Evolutionary conservation across 495 filamentous ascomycete species (phyloP).

Genomic region (Pseudoneurospora amorphoporcata): DNA sequence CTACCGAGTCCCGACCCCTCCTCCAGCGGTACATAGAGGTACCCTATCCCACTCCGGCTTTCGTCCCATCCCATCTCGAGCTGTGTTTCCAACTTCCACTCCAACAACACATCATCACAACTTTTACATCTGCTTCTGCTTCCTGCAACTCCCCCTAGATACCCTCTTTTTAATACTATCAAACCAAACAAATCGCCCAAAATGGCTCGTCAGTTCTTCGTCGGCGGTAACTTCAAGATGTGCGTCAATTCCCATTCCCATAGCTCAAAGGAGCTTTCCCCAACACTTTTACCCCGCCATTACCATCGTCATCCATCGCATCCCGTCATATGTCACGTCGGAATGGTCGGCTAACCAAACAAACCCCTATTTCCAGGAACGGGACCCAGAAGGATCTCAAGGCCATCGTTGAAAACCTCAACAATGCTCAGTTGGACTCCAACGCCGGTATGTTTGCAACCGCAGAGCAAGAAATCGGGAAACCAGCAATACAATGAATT

Average conservation of each 20-base stretch:
- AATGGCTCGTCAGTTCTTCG: conserved; percentile 97
- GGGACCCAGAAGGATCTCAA: conserved; percentile 78
- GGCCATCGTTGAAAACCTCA: conserved; percentile 78
- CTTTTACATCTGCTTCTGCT: not conserved
- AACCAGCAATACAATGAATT: not conserved
- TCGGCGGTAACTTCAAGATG: conserved; percentile 99
- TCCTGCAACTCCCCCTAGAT: not conserved
- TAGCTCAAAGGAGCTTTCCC: not conserved
- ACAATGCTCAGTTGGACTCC: conserved; percentile 61
- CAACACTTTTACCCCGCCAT: conserved; percentile 22
- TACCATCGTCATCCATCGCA: not conserved
- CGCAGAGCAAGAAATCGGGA: not conserved
- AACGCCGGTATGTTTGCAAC: conserved; percentile 46
- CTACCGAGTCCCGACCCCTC: not conserved
- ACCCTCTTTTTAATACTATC: not conserved
- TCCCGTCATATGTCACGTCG: not conserved
- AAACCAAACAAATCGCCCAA: conserved; percentile 21
- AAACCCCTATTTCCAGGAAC: conserved; percentile 52
- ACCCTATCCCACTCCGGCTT: not conserved
- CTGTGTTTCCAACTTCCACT: not conserved
- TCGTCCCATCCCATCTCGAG: not conserved
- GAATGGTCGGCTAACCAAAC: conserved; percentile 13
- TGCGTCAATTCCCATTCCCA: conserved; percentile 27
- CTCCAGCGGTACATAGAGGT: not conserved
- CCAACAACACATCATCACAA: not conserved